Evolutionary conservation across 495 filamentous ascomycete genomes (phyloP), one percentile per base, ranked within the genome.

Genomic region (Penicillium cosmopolitanum): DNA sequence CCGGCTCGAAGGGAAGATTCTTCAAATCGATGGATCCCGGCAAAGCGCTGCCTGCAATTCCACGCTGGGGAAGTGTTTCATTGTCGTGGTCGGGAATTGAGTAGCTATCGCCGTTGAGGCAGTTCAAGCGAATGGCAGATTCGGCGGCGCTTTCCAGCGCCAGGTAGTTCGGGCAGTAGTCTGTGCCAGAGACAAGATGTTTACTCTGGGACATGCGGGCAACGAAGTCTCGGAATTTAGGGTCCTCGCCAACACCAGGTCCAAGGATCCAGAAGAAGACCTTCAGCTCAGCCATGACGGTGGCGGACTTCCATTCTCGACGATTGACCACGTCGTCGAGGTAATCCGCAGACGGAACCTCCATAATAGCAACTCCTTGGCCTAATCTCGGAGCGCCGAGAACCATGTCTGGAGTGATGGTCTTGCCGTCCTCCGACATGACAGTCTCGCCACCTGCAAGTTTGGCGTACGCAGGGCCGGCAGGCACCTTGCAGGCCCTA

Each of bases 221-320:
- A 69, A 96, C 89, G 65, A 97, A 97, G 15, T 83, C 66, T 28
- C 75, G 78, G 13, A 98, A 65, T 44, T 77, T 78, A 8, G 79
- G 68, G 64, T 95, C 81, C 2, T 82, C 70, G 11, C 76, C 74
- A n/a, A 97, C 80, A 0, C 84, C 86, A 13, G 78, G 77, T 3
- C 89, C 89, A 7, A 96, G 79, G 52, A 91, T 89, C 93, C 93
- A 98, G 55, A 93, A 80, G 28, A 96, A 85, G 28, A 80, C 85
- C 25, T 80, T 74, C 46, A 98, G 65, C 48, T 86, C 85, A 15
- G 74, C 70, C 72, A 89, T 90, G 15, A 96, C 78, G 13, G 81
- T 72, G 25, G 79, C 66, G 18, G 85, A 82, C 18, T 78, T 77
- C 89, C 91, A 96, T 68, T 98, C 95, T 12, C 83, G 71, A 16